Evolutionary conservation across 106 monocot species (phyloP).

Genomic region (Allium fistulosum): DNA sequence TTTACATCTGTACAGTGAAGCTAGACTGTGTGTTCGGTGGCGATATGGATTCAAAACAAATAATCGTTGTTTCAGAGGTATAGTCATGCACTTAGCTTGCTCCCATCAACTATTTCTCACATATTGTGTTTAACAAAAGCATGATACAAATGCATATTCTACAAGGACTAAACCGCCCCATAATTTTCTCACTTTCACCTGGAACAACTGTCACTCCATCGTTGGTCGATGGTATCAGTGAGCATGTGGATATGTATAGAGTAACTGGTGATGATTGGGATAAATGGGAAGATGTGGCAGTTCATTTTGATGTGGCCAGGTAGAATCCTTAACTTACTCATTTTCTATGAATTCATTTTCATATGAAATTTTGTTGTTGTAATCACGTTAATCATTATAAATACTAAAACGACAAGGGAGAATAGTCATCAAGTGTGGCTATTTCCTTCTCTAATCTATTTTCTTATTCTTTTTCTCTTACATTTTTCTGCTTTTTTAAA

Average conservation of each 20-base stretch:
- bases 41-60: slow-evolving; percentile 67
- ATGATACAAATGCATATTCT: slow-evolving; percentile 35
- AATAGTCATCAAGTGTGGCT: too few relatives aligned
- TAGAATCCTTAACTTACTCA: slow-evolving; percentile 4
- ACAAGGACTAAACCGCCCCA: slow-evolving; percentile 50
- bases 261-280: slow-evolving; percentile 96
- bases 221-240: slow-evolving; percentile 47
- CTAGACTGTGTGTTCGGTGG: slow-evolving; percentile 97
- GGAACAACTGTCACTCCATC: slow-evolving; percentile 50
- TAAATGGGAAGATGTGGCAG: slow-evolving; percentile 63
- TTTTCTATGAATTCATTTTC: too few relatives aligned
- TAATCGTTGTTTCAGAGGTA: slow-evolving; percentile 79
- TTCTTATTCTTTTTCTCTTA: background rate
- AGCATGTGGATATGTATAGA: slow-evolving; percentile 81
- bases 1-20: slow-evolving; percentile 39
- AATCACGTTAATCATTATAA: too few relatives aligned
- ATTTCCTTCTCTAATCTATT: too few relatives aligned
- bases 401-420: too few relatives aligned
- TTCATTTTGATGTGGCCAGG: slow-evolving; percentile 87
- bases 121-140: background rate
- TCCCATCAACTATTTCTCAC: background rate
- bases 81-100: background rate
- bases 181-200: slow-evolving; percentile 78
- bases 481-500: background rate
- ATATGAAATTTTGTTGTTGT: too few relatives aligned